Evolutionary conservation across 202 grass and related monocot genomes (phyloP), one percentile per base, ranked within the genome.

Genomic region (Zoysia matrella): DNA sequence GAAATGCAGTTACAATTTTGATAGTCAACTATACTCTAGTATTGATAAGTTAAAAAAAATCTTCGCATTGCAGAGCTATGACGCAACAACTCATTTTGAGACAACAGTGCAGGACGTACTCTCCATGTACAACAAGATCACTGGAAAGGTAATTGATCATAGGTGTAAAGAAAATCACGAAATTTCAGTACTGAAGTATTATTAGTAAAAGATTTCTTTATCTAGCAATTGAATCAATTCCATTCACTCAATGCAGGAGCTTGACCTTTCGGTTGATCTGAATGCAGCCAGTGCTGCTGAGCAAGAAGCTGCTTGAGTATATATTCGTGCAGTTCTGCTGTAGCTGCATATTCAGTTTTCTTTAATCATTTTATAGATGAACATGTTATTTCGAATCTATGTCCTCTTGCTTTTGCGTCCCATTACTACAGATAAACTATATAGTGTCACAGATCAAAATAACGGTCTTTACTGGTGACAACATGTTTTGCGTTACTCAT

Each of bases 71-170:
- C 83, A 93, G 90, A 98, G 96, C 77, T 93, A 93, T 15, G 92
- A 95, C 58, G 83, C 92, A 47, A 95, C 89, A 5, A 93, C 89
- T 56, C 92, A 98, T 88, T 98, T 98, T 71, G 96, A 95, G 77
- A 95, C 89, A 1, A 95, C 96, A 4, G 96, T 93, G 36, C 51
- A 88, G 77, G 89, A 95, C 65, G 95, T 98, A 47, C 86, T 98
- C 52, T 11, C 70, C 52, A 87, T 99, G 85, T 96, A 99, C 80
- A 92, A 76, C 49, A 90, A 94, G 78, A 94, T 99, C 71, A 96
- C 93, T 83, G 91, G 91, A 71, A 99, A 99, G 89, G 93, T 99
- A 92, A 72, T 60, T 69, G 41, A 52, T 63, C 45, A 4, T 48
- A 58, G 2, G 14, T n/a, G 50, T 66, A 41, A n/a, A 69, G 16